phyloP scores from a whole-genome alignment of 768 basidiomycete species.

The Cytidiella melzeri region DNA sequence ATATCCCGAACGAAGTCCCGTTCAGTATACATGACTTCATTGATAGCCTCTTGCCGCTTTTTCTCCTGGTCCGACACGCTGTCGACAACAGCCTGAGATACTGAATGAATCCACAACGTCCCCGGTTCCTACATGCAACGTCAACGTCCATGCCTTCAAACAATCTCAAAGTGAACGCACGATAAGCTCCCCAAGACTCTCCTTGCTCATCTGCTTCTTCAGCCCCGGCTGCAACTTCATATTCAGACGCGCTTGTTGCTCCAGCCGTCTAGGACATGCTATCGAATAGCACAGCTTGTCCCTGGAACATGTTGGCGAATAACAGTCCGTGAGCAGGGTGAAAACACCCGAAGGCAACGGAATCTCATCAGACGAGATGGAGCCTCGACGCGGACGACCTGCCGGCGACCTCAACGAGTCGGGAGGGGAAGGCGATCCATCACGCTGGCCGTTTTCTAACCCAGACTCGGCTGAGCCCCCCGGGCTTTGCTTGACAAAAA shows the following conservation, averaged over 20 bases:
- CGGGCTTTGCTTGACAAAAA: constrained; percentile 23
- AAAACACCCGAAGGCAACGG: constrained; percentile 90
- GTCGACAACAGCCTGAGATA: constrained; percentile 89
- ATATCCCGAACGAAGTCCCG: constrained; percentile 96
- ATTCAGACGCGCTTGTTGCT: constrained; percentile 91
- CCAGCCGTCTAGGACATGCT: constrained; percentile 87
- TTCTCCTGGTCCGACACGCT: constrained; percentile 91
- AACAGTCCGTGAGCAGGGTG: constrained; percentile 94
- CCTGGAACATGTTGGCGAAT: constrained; percentile 93
- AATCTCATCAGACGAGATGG: constrained; percentile 50
- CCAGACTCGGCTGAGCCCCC: constrained; percentile 25
- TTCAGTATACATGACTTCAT: constrained; percentile 93
- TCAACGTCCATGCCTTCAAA: neutral
- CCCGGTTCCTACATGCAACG: constrained; percentile 59
- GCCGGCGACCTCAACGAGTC: constrained; percentile 14
- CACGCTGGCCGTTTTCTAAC: constrained; percentile 19
- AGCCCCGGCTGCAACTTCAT: constrained; percentile 91
- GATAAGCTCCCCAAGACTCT: constrained; percentile 75
- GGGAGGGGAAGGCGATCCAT: constrained; percentile 18
- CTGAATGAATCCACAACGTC: constrained; percentile 92
- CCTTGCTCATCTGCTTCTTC: constrained; percentile 74
- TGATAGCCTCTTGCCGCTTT: constrained; percentile 95
- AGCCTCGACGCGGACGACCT: constrained; percentile 33
- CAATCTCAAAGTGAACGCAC: constrained; percentile 38
- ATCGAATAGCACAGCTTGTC: constrained; percentile 97